Percentiles rank a stretch among this genome's conserved stretches.
Conservation (phyloP, 768 basidiomycete species). For the Strobilomyces confusus region DNA sequence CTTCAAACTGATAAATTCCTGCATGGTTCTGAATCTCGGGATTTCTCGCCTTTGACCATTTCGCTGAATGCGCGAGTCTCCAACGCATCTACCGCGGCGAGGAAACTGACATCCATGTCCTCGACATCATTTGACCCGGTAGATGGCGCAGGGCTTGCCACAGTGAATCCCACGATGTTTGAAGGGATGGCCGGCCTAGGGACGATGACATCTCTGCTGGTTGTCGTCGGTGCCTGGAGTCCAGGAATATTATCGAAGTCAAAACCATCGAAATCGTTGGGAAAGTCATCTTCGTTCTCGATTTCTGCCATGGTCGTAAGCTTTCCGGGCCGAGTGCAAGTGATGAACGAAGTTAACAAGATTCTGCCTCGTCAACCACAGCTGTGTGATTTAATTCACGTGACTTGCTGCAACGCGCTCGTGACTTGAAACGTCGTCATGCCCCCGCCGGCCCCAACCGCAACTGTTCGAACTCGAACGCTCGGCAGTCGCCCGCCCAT, state of each 20-base stretch:
- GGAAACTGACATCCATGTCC: slow-evolving; percentile 24
- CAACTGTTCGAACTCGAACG: no score
- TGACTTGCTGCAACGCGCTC: background rate
- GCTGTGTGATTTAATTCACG: background rate
- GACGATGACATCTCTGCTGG: background rate
- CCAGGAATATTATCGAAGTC: slow-evolving; percentile 40
- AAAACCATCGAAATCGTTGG: slow-evolving; percentile 50
- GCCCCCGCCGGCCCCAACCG: no score
- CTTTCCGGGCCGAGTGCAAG: background rate
- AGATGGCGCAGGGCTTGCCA: slow-evolving; percentile 13
- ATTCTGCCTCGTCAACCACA: no score
- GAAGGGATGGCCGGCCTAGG: background rate
- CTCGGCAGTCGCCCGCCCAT: no score
- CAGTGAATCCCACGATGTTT: background rate
- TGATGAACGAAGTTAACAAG: background rate
- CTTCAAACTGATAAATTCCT: slow-evolving; percentile 6
- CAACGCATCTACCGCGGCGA: slow-evolving; percentile 42
- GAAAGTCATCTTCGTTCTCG: slow-evolving; percentile 47
- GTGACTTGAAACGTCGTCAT: no score
- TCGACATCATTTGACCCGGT: slow-evolving; percentile 6
- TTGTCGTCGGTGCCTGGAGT: slow-evolving; percentile 20
- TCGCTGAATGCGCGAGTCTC: slow-evolving; percentile 34
- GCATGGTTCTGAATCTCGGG: background rate
- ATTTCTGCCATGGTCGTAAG: slow-evolving; percentile 21
- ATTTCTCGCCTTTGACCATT: slow-evolving; percentile 9